A percentile compares a stretch with the other conserved stretches of the same genome.
These are phyloP conservation scores for Waltergamsia citrina DNA, from an alignment of 2,329 filamentous ascomycete genomes.

Conservation along the genomic window DNA sequence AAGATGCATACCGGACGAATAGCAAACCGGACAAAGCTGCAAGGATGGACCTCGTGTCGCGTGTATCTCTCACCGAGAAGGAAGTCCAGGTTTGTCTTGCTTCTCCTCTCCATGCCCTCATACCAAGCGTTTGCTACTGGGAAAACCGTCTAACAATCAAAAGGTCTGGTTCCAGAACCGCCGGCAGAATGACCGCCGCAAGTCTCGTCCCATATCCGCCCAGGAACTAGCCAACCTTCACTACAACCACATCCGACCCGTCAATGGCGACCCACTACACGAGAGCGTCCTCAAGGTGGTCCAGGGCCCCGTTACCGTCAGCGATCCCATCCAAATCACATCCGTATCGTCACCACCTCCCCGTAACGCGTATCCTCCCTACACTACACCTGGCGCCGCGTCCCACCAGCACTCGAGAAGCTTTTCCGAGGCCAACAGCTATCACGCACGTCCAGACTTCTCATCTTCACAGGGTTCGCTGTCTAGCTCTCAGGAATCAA, in stretches of 20 bases:
- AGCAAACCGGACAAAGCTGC: conserved; percentile 87
- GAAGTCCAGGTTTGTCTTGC: conserved; percentile 76
- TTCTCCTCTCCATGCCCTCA: neutral
- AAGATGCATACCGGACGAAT: conserved; percentile 75
- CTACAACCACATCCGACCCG: conserved; percentile 17
- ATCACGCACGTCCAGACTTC: neutral
- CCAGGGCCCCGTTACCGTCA: conserved; percentile 1
- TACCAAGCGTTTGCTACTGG: neutral
- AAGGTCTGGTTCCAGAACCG: conserved; percentile 98
- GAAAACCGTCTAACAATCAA: neutral
- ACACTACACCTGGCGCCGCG: neutral
- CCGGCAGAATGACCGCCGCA: conserved; percentile 84
- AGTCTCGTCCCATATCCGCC: conserved; percentile 71
- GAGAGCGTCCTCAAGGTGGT: conserved; percentile 3
- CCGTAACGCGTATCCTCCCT: neutral
- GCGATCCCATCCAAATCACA: neutral
- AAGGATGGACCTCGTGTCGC: conserved; percentile 73
- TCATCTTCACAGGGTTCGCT: conserved; percentile 7
- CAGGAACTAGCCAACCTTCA: conserved; percentile 61
- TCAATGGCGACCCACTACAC: neutral
- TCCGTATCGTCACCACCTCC: too few relatives aligned
- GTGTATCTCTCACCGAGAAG: conserved; percentile 85
- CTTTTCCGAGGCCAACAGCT: conserved; percentile 1
- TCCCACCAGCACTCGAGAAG: conserved; percentile 1
- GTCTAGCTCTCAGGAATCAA: conserved; percentile 31